phyloP scores from a whole-genome alignment of 768 basidiomycete genomes.

The Auricularia sp. region DNA sequence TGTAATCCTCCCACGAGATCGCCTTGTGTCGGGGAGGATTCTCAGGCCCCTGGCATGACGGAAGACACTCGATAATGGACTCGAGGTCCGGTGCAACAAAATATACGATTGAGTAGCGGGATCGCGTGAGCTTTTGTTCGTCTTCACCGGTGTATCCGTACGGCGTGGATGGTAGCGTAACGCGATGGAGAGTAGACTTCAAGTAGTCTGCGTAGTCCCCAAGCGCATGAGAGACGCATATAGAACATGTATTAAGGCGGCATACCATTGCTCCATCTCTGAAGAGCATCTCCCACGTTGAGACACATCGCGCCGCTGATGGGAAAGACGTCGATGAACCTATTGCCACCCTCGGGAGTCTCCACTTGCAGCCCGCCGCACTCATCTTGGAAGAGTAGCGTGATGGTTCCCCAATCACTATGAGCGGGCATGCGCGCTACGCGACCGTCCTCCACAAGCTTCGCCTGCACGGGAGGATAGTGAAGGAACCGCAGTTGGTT shows the following conservation, averaged over 20 bases:
- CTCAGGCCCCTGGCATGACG: background rate
- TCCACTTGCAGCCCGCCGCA: constrained; percentile 56
- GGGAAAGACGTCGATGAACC: constrained; percentile 15
- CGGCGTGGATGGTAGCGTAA: background rate
- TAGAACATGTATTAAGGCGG: background rate
- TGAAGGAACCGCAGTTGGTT: constrained; percentile 51
- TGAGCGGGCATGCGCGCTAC: constrained; percentile 35
- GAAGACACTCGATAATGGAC: background rate
- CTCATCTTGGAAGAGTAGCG: constrained; percentile 50
- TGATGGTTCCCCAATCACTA: constrained; percentile 46
- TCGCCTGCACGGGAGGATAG: constrained; percentile 36
- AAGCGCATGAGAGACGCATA: background rate
- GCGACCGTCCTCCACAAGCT: constrained; percentile 25
- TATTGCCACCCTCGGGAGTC: constrained; percentile 37
- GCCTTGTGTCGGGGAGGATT: background rate
- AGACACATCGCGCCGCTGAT: constrained; percentile 5
- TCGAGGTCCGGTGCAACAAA: background rate
- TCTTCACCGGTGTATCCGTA: background rate
- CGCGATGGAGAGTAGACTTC: background rate
- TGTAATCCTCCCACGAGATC: background rate
- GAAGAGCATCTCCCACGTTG: constrained; percentile 1
- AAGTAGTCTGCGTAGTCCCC: background rate
- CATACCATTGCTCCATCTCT: background rate
- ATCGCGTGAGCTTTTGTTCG: background rate
- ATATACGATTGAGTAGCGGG: background rate